phyloP scores from a whole-genome alignment of 2,329 filamentous ascomycete genomes.

The Xylariaceae sp. region DNA sequence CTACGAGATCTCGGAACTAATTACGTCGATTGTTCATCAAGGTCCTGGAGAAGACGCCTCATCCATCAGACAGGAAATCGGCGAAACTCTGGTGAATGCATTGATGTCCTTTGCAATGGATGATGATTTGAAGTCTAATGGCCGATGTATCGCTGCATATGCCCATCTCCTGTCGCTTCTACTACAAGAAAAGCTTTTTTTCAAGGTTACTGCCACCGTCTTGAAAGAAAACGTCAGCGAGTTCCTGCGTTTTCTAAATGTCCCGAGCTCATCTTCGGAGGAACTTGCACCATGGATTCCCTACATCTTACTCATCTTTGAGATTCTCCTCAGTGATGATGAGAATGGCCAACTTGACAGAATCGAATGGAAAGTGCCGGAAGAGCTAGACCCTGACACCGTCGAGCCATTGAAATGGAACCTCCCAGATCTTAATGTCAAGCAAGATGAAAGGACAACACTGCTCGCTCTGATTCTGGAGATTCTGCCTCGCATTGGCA shows the following conservation, averaged over 20 bases:
- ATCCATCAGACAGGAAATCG: slow-evolving; percentile 63
- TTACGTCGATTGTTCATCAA: slow-evolving; percentile 66
- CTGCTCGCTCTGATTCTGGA: slow-evolving; percentile 78
- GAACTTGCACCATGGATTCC: slow-evolving; percentile 90
- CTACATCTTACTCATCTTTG: slow-evolving; percentile 82
- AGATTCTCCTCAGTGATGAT: slow-evolving; percentile 86
- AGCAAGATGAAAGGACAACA: slow-evolving; percentile 60
- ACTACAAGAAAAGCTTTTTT: slow-evolving; percentile 78
- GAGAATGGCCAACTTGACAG: slow-evolving; percentile 63
- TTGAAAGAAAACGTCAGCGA: slow-evolving; percentile 73
- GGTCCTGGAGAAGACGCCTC: slow-evolving; percentile 47
- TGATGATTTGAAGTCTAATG: slow-evolving; percentile 59
- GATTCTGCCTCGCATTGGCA: slow-evolving; percentile 79
- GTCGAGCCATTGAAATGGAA: slow-evolving; percentile 54
- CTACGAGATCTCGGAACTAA: slow-evolving; percentile 85
- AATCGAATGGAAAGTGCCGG: slow-evolving; percentile 64
- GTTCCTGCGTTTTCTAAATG: slow-evolving; percentile 74
- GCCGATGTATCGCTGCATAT: slow-evolving; percentile 72
- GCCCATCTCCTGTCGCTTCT: slow-evolving; percentile 87
- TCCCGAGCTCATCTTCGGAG: slow-evolving; percentile 65
- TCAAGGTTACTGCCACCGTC: slow-evolving; percentile 67
- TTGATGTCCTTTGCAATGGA: slow-evolving; percentile 65
- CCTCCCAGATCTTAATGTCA: slow-evolving; percentile 58
- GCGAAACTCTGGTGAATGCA: slow-evolving; percentile 77
- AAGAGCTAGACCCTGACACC: slow-evolving; percentile 41